Base-by-base conservation (phyloP, 495 filamentous ascomycete genomes). In the Trichoderma gamsii region DNA sequence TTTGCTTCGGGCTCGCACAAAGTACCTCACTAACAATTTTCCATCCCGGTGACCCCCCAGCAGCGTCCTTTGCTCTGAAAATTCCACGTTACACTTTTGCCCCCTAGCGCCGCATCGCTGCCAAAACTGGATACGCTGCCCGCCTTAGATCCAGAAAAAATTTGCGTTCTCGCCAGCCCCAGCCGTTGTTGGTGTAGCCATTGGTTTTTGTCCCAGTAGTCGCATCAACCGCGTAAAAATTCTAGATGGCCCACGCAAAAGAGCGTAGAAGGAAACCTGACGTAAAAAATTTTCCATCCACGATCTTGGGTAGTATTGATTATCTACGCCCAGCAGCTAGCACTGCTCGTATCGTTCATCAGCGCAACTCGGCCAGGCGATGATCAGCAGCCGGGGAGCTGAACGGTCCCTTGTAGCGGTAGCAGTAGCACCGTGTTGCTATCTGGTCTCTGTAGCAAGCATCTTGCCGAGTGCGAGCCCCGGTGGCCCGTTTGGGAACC, bases 61-160 rank as follows among this genome's bases (percentile, higher is more conserved):
- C 51, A 11, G 21, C 49, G 35, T 38, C 8, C 7, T 38, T 38
- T 38, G 35, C n/a, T 16, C 13, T 15, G 15, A 49, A 16, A 49
- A n/a, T 27, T 23, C 5, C 18, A 12, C 25, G 21, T 12, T 56
- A 27, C 25, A 12, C 25, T 25, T 61, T 23, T 61, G 56, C 23
- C 11, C 56, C 56, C 56, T 61, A 61, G 56, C 56, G 56, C 56
- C 56, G 56, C 56, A 61, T 61, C 56, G 56, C 56, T 61, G 56
- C 56, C 56, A 61, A 25, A 61, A 61, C 56, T 61, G 56, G 56
- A 61, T 32, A 61, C 56, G 27, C 13, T 61, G 56, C 23, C 56
- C 56, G 56, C 56, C 29, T 61, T 61, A 21, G 56, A 25, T 61
- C 56, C 56, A 61, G 56, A 61, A 61, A 61, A 61, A 61, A 61